Base-by-base conservation (phyloP, 2,329 filamentous ascomycete genomes). In the Cercospora berteroae region DNA sequence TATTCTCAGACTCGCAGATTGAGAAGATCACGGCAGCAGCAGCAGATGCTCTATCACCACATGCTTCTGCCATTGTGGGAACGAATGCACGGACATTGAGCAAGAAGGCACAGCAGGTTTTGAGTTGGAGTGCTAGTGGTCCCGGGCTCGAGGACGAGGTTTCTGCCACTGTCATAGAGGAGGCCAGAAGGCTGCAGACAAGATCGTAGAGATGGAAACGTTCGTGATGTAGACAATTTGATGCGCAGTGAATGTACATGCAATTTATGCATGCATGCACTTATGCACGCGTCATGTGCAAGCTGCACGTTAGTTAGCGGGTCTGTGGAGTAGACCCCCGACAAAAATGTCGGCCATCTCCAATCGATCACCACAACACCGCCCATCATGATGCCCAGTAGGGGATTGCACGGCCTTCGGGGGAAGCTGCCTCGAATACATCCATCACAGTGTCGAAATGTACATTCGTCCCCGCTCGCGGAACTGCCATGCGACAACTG, bases 321-420 rank as follows among this genome's bases (percentile, higher is more conserved):
- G 52, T 31, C 31, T 56, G 52, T 23, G 52, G 52, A 57, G 55
- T 18, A 18, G 55, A 57, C n/a, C 55, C 55, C 9, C 33, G 33
- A 39, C 36, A 42, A 42, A 42, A 42, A 42, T 42, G 36, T 42
- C 60, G 13, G 44, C 10, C 60, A 52, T 23, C 27, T 5, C 4
- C 25, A 48, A 13, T 52, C n/a, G 31, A 42, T 36, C 60, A 56
- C 25, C 62, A 44, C 58, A 57, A 56, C 65, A 65, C 62, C 44
- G 55, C 33, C 63, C 36, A 66, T 57, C 63, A 83, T 83, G 82
- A 79, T 83, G 77, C 80, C 81, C 72, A 83, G 81, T 75, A 81
- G 81, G 80, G 82, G 81, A 70, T 73, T 82, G 50, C 79, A 77
- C 73, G 74, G 79, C 68, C 75, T 76, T 65, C 65, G 69, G 62